Evolutionary conservation across 2,329 filamentous ascomycete genomes (phyloP), one percentile per base, ranked within the genome.

Genomic region (Fusarium sp.): DNA sequence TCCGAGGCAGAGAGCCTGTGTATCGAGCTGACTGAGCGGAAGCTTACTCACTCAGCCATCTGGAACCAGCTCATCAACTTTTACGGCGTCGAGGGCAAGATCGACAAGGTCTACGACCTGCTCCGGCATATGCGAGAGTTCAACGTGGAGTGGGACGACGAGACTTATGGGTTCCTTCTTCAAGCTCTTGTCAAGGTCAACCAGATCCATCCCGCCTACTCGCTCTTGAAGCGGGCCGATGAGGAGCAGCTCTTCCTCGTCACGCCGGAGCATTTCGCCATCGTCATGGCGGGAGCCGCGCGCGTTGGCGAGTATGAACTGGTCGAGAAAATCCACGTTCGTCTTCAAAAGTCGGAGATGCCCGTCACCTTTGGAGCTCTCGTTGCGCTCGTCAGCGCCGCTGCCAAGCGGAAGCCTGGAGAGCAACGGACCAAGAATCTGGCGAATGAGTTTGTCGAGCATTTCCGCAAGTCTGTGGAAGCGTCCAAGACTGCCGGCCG

Each of bases 1-100:
- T 37, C 74, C 18, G 84, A 85, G 41, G 85, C 84, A 0, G 80
- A 84, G 67, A 77, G 74, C n/a, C 78, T 85, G 30, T 84, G 82
- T 52, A 61, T 88, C 58, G 88, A 88, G 52, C 87, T 91, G 35
- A 84, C 91, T 25, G 82, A 83, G 14, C 85, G 87, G 70, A 83
- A 86, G 20, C 87, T 90, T 1, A 84, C 87, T 2, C 83, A 82
- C 25, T 91, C 91, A 3, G 85, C 87, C 35, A 90, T 95, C 79
- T 98, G 94, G 94, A 98, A 98, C 79, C 87, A 90, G 63, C 83
- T 98, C 35, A 85, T 98, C 6, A 87, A 88, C 66, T 90, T 92
- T 70, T 88, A 95, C 80, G 94, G 93, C 8, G 84, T 90, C 65
- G 87, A 89, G 8, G 89, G 92, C 65, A 85, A 87, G 62, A 80